Evolutionary conservation across 345 rosid genomes (phyloP), one percentile per base, ranked within the genome.

Genomic region (Geranium rotundifolium): DNA sequence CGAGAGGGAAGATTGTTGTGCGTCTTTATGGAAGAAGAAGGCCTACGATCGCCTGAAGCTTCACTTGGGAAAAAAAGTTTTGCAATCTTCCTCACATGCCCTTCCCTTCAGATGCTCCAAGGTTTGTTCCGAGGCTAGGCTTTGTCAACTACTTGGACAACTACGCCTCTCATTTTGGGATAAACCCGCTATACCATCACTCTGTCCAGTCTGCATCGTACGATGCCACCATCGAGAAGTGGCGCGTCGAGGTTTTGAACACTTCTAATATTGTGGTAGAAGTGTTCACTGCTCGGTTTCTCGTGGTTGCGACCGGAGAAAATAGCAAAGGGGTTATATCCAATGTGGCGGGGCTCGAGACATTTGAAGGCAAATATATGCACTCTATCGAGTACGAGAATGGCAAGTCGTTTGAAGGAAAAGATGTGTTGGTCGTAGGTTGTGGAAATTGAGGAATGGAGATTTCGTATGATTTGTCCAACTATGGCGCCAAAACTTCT

Each of bases 391-490:
- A 67, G 37, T 83, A 79, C 37, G 63, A 65, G 18, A 79, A 76
- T 63, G 84, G 79, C 0, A 23, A 17, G 16, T 55, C 7, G 1
- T 79, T 67, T 46, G 2, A 30, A 17, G 75, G 68, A 8, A 76
- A 76, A 71, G 29, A 73, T 19, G 86, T 82, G 56, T 29, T 87
- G 57, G 95, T 87, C 1, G 85, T 84, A 8, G 86, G 95, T 9
- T 63, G 81, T 66, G 88, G 95, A 1, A 84, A 82, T 52, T 87
- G 85, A 2, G 88, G 88, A 5, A 78, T 84, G 85, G 95, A 82
- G 67, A 87, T 84, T 19, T 82, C 85, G 6, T 78, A 73, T 39
- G 90, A 82, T 63, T 29, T 84, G 8, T 68, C 77, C 4, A 73
- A 50, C n/a, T 30, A 29, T 6, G 72, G 72, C 31, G 88, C 82